These are phyloP conservation scores for Chlamydomonas reinhardtii DNA, from an alignment of 163 green algal species.

Conservation along the genomic window DNA sequence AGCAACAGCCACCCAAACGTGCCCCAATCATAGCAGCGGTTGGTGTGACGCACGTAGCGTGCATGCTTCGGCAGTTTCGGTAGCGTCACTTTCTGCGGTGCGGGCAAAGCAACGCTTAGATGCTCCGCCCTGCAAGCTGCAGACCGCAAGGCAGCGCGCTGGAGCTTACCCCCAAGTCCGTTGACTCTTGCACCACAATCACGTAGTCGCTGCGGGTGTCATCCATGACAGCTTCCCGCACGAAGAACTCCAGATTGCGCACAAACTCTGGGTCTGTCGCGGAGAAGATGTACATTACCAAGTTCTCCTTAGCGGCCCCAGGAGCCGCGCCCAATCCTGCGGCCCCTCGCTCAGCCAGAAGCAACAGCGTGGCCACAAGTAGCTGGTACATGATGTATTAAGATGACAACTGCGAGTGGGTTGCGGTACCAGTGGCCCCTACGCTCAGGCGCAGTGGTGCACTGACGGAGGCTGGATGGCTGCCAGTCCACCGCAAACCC, in stretches of 20 bases:
- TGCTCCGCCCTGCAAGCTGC: background rate
- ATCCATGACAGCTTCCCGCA: slow-evolving; percentile 63
- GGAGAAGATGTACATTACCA: slow-evolving; percentile 80
- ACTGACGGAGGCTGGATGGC: too few relatives aligned
- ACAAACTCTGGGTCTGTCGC: slow-evolving; percentile 77
- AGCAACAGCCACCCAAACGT: slow-evolving; percentile 56
- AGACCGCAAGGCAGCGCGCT: too few relatives aligned
- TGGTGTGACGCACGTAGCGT: slow-evolving; percentile 67
- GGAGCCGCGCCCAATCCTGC: background rate
- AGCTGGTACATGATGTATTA: too few relatives aligned
- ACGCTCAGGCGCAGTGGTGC: too few relatives aligned
- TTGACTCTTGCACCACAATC: slow-evolving; percentile 51
- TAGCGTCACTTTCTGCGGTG: slow-evolving; percentile 22
- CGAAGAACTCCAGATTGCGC: slow-evolving; percentile 76
- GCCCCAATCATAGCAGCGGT: slow-evolving; percentile 73
- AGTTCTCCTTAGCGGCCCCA: background rate
- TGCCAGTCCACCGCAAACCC: too few relatives aligned
- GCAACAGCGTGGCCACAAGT: background rate
- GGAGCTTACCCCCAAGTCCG: slow-evolving; percentile 13
- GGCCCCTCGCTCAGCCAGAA: background rate
- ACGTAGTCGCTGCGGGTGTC: slow-evolving; percentile 52
- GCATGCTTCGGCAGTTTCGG: slow-evolving; percentile 68
- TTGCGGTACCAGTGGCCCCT: too few relatives aligned
- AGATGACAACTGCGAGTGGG: too few relatives aligned
- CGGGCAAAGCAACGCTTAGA: background rate